Evolutionary conservation across 352 stramenopile species (phyloP), one percentile per base, ranked within the genome.

Genomic region (Pythium rhizo-oryzae): DNA sequence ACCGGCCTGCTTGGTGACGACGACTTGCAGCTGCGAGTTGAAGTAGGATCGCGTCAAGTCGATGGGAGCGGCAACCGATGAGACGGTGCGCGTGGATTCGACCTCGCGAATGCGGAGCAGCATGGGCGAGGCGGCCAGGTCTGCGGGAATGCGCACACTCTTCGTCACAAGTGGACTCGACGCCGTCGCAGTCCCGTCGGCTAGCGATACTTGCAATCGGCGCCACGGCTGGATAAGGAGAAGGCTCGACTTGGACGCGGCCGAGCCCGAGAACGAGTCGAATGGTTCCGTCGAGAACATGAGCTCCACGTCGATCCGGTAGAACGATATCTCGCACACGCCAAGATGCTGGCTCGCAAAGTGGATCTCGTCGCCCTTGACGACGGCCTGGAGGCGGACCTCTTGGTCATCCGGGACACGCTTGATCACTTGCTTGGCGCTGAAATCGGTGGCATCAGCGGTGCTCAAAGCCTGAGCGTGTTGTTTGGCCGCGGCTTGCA

Each of bases 271-370:
- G 59, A 76, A 84, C 7, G 71, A 81, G 55, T 78, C 78, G 62
- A 91, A 92, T 16, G 84, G 81, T 24, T 82, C 72, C 0, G 73
- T 80, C 6, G 81, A 91, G 60, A 92, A 92, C 71, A 90, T 80
- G 25, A 89, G 72, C 71, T 92, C 84, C 8, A 89, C 74, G 47
- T 91, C 80, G 53, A 92, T 81, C 15, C 78, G 74, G 56, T 90
- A 90, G 33, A 88, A 84, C 30, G 74, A 71, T 25, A 92, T 50
- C 23, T 85, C 67, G 25, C 76, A 84, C 2, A 62, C 47, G 23
- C 68, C 65, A 46, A 88, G 39, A 58, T 65, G 69, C 57, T 74
- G 70, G 8, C 77, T 79, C 28, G 49, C 63, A 33, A 86, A 18
- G n/a, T 63, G 56, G 44, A 88, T 54, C 21, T 56, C 28, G 25